Percentiles rank a stretch among this genome's conserved stretches.
These are phyloP conservation scores for Ceratocystis diversiconidia DNA, from an alignment of 2,329 filamentous ascomycete genomes.

Conservation along the genomic window DNA sequence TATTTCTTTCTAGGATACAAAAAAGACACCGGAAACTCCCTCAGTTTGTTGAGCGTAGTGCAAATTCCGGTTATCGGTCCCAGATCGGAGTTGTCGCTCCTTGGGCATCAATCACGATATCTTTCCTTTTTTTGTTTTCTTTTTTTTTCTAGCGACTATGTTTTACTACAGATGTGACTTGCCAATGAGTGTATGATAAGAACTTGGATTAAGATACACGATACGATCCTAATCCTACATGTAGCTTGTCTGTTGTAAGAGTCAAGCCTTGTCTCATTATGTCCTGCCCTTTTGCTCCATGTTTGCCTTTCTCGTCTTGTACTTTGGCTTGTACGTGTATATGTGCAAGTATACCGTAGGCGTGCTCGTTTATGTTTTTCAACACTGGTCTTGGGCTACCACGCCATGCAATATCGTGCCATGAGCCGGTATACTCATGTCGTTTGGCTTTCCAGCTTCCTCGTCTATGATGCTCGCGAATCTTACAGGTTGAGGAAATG, in stretches of 20 bases:
- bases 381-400: no score
- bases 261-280: not conserved
- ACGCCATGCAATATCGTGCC: no score
- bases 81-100: not conserved
- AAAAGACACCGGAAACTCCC: not conserved
- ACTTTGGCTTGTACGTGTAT: no score
- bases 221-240: not conserved
- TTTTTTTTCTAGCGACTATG: not conserved
- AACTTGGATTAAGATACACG: not conserved
- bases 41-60: not conserved
- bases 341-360: no score
- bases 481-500: no score
- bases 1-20: not conserved
- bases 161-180: not conserved
- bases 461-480: no score
- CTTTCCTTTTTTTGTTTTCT: not conserved
- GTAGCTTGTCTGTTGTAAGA: not conserved
- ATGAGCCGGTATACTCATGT: no score
- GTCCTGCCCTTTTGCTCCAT: not conserved
- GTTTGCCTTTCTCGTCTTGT: not conserved
- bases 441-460: no score
- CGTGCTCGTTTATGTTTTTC: no score
- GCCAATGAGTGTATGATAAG: not conserved
- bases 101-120: not conserved
- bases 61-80: not conserved